Evolutionary conservation across 140 eudicot species (phyloP).

Genomic region (Oenanthe javanica): DNA sequence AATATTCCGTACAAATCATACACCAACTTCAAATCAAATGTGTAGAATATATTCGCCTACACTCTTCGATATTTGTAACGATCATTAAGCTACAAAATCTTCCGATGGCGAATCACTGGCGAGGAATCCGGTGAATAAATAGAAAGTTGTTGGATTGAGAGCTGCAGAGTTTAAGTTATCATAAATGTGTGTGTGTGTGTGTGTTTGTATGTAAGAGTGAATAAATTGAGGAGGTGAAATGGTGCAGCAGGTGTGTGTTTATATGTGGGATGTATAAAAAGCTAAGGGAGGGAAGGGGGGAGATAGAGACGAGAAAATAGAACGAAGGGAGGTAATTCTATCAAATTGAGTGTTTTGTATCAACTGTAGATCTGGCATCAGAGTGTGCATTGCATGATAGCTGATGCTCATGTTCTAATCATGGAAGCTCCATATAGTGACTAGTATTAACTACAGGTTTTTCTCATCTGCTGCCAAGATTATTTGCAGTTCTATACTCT

Average conservation of each 20-base stretch:
- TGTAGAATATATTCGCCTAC: background rate
- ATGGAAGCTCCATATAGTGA: constrained; percentile 9
- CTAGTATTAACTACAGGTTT: constrained; percentile 1
- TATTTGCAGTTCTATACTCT: constrained; percentile 31
- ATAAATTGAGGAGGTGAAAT: no score
- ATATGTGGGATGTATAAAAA: no score
- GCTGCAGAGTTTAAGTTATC: constrained; percentile 16
- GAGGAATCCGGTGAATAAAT: constrained; percentile 13
- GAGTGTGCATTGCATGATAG: constrained; percentile 9
- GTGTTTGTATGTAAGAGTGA: background rate
- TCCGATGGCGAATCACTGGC: constrained; percentile 10
- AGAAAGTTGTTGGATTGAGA: background rate
- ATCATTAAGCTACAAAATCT: no score
- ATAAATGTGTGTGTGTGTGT: background rate
- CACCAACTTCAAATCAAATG: background rate
- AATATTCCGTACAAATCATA: background rate
- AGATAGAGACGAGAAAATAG: no score
- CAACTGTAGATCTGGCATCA: constrained; percentile 24
- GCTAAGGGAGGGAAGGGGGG: no score
- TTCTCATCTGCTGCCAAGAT: constrained; percentile 27
- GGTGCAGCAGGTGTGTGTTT: no score
- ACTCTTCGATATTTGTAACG: background rate
- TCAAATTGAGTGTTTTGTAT: no score
- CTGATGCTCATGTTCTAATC: constrained; percentile 22
- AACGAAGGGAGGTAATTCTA: background rate